These are phyloP conservation scores for Globisporangium nodosum DNA, from an alignment of 352 stramenopile genomes.

Conservation along the genomic window DNA sequence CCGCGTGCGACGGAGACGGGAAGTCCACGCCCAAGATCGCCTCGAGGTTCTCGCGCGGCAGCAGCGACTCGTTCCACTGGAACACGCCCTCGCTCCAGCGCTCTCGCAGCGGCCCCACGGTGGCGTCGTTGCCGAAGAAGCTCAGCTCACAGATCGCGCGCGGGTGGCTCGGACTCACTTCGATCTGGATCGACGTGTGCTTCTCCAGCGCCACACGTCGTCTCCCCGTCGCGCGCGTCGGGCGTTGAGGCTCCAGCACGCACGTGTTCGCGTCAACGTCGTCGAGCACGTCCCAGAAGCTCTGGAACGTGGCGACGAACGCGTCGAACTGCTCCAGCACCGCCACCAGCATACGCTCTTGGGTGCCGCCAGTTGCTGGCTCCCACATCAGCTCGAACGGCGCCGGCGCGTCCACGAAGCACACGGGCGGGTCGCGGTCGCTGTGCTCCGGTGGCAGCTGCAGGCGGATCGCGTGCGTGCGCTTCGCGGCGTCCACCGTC, in stretches of 20 bases:
- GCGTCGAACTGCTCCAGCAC: conserved; percentile 43
- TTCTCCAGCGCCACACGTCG: conserved; percentile 60
- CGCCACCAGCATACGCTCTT: conserved; percentile 5
- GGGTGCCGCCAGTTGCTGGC: background rate
- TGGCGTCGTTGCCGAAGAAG: conserved; percentile 75
- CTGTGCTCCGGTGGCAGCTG: conserved; percentile 39
- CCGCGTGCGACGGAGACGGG: conserved; percentile 44
- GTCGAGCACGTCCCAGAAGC: conserved; percentile 78
- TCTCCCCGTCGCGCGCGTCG: conserved; percentile 54
- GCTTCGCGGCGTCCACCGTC: conserved; percentile 26
- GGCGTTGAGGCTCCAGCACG: conserved; percentile 70
- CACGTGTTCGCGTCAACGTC: conserved; percentile 66
- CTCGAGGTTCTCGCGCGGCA: conserved; percentile 67
- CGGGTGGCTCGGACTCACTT: conserved; percentile 43
- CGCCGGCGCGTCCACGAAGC: conserved; percentile 51
- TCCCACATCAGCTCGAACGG: conserved; percentile 25
- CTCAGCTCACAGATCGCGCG: conserved; percentile 47
- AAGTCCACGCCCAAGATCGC: conserved; percentile 48
- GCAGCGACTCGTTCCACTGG: conserved; percentile 52
- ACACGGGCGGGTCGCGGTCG: conserved; percentile 18
- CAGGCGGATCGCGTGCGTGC: conserved; percentile 41
- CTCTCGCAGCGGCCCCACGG: conserved; percentile 43
- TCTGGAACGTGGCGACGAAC: conserved; percentile 58
- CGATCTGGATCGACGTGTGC: conserved; percentile 68
- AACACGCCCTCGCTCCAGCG: conserved; percentile 46